Conservation (phyloP, 257 asterid genomes). For the Forsythia viridissima region DNA sequence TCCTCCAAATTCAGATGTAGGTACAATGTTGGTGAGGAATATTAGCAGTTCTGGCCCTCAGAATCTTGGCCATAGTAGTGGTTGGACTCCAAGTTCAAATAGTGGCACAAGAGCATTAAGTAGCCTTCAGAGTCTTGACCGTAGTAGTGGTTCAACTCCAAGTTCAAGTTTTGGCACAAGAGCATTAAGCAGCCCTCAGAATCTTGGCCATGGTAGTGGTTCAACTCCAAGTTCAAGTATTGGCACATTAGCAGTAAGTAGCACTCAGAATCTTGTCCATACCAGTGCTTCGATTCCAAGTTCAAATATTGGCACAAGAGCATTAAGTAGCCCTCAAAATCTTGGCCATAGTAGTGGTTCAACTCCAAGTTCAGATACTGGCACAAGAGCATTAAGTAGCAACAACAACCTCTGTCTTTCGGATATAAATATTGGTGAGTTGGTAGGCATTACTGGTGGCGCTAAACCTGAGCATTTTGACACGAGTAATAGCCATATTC, state of each 20-base stretch:
- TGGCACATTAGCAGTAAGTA: not conserved
- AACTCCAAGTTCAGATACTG: not conserved
- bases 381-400: slow-evolving; percentile 3
- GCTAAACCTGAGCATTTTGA: slow-evolving; percentile 26
- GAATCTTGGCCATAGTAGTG: slow-evolving; percentile 24
- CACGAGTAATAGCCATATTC: slow-evolving; percentile 26
- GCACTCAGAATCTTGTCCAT: not conserved
- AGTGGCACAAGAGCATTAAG: slow-evolving; percentile 18
- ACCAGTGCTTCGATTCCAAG: not conserved
- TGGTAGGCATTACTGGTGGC: slow-evolving; percentile 24
- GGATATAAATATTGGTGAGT: slow-evolving; percentile 30
- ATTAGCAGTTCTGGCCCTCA: slow-evolving; percentile 29
- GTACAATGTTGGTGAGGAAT: slow-evolving; percentile 32
- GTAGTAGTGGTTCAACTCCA: not conserved
- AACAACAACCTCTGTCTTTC: slow-evolving; percentile 23
- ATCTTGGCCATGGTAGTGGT: not conserved
- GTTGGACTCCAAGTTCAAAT: slow-evolving; percentile 33
- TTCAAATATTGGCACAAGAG: slow-evolving; percentile 20
- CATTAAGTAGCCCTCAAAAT: not conserved
- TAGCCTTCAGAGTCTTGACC: not conserved
- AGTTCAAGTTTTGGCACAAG: slow-evolving; percentile 21
- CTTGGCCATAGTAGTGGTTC: not conserved
- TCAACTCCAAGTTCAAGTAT: not conserved
- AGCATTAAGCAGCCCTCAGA: not conserved
- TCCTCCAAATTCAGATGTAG: slow-evolving; percentile 29